Conservation (phyloP, 139 green algal species). For the Tetradesmus obliquus region DNA sequence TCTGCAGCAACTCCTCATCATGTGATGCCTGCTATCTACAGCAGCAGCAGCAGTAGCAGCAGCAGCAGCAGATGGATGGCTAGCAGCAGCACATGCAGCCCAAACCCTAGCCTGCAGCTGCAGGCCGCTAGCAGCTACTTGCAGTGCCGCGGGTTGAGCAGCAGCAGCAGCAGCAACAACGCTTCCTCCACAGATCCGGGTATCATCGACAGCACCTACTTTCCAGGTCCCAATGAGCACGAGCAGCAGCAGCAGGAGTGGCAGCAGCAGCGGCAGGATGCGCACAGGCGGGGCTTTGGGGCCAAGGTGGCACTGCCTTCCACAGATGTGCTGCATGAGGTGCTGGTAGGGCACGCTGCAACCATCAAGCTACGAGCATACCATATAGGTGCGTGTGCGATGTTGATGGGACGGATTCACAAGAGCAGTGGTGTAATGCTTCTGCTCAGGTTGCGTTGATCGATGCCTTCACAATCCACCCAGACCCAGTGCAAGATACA, state of each 20-base stretch:
- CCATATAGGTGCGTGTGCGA: neutral
- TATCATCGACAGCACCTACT: too few species aligned
- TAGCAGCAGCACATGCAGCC: neutral
- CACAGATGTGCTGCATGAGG: neutral
- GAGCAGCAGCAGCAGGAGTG: neutral
- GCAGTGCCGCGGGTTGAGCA: neutral
- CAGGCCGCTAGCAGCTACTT: neutral
- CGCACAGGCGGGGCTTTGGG: constrained; percentile 20
- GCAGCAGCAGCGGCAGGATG: neutral
- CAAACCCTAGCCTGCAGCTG: neutral
- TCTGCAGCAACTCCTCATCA: neutral
- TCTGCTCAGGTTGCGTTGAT: too few species aligned
- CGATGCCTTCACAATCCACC: too few species aligned
- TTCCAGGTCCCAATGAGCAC: neutral
- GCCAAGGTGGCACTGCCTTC: constrained; percentile 32
- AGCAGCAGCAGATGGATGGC: neutral
- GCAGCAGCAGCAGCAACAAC: neutral
- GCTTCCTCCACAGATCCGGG: too few species aligned
- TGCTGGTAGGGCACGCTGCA: neutral
- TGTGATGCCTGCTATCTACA: neutral
- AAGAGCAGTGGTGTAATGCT: too few species aligned
- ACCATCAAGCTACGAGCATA: constrained; percentile 23
- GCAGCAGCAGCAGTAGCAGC: neutral
- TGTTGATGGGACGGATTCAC: too few species aligned
- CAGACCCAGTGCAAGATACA: too few species aligned